Conservation (phyloP, 1,139 yeast species). For the Suhomyces terraborum region DNA sequence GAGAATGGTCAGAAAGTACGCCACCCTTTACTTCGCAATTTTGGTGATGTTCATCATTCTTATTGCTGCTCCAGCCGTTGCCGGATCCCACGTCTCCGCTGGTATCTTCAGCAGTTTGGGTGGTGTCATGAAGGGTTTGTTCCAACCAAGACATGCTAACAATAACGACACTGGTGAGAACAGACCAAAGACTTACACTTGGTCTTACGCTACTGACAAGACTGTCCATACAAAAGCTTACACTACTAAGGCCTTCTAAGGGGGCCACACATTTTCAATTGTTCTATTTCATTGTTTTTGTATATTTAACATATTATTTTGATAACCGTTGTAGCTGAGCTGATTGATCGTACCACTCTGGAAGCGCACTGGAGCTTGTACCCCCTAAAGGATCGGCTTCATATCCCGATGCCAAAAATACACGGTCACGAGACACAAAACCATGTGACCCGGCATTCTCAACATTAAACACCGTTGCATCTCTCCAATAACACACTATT, state of each 20-base stretch:
- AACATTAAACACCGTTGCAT: conserved; percentile 1
- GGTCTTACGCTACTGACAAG: conserved; percentile 55
- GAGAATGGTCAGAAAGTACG: conserved; percentile 97
- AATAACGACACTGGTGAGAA: conserved; percentile 81
- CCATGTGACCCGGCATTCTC: conserved; percentile 1
- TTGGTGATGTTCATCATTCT: conserved; percentile 70
- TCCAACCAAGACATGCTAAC: conserved; percentile 82
- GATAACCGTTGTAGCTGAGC: conserved; percentile 1
- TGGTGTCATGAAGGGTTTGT: conserved; percentile 65
- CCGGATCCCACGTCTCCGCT: conserved; percentile 44
- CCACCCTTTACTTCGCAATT: conserved; percentile 74
- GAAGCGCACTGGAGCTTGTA: no score
- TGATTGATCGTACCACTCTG: no score
- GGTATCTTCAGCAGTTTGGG: conserved; percentile 25
- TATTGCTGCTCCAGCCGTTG: conserved; percentile 92
- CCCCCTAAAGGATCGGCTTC: neutral
- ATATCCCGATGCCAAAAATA: no score
- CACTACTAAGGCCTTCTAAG: conserved; percentile 58
- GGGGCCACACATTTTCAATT: conserved; percentile 4
- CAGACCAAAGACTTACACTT: conserved; percentile 49
- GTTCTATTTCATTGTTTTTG: conserved; percentile 13
- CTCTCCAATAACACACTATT: neutral
- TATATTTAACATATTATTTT: conserved; percentile 12
- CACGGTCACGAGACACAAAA: neutral
- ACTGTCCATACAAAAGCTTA: conserved; percentile 59